phyloP scores from a whole-genome alignment of 2,329 filamentous ascomycete genomes.

The Monosporascus sp. region DNA sequence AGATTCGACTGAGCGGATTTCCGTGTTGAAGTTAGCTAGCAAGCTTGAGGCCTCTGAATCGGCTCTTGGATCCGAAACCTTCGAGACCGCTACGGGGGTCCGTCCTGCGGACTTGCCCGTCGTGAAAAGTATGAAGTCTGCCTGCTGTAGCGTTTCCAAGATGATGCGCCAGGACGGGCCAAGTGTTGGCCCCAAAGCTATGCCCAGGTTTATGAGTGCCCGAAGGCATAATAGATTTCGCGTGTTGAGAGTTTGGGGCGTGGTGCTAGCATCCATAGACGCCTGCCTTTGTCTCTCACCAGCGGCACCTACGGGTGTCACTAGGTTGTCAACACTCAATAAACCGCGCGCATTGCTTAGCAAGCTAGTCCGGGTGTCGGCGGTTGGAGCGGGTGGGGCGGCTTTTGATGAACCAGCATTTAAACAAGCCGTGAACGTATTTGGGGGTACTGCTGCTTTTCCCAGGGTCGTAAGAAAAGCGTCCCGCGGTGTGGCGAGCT shows the following conservation, averaged over 20 bases:
- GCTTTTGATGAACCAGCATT: constrained; percentile 42
- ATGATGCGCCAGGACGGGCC: constrained; percentile 84
- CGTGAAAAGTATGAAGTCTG: constrained; percentile 76
- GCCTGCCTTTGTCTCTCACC: constrained; percentile 54
- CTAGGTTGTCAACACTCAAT: constrained; percentile 66
- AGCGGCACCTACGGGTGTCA: constrained; percentile 50
- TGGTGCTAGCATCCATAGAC: constrained; percentile 48
- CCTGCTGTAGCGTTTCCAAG: constrained; percentile 86
- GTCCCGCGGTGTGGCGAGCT: constrained; percentile 80
- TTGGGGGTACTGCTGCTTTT: constrained; percentile 86
- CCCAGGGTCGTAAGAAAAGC: constrained; percentile 91
- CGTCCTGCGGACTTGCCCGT: constrained; percentile 50
- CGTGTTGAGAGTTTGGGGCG: constrained; percentile 62
- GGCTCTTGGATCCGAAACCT: constrained; percentile 39
- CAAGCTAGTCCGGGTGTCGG: constrained; percentile 51
- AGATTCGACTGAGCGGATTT: constrained; percentile 83
- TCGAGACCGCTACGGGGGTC: constrained; percentile 39
- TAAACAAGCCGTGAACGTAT: constrained; percentile 58
- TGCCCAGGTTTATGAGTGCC: constrained; percentile 90
- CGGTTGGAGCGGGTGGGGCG: constrained; percentile 36
- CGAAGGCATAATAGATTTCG: constrained; percentile 86
- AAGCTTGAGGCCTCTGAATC: constrained; percentile 47
- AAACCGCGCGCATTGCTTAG: constrained; percentile 67
- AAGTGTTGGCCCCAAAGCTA: constrained; percentile 85
- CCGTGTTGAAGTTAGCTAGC: constrained; percentile 65